A percentile compares a stretch with the other conserved stretches of the same genome.
Conservation (phyloP, 345 rosid species). For the Cardamine occulta region DNA sequence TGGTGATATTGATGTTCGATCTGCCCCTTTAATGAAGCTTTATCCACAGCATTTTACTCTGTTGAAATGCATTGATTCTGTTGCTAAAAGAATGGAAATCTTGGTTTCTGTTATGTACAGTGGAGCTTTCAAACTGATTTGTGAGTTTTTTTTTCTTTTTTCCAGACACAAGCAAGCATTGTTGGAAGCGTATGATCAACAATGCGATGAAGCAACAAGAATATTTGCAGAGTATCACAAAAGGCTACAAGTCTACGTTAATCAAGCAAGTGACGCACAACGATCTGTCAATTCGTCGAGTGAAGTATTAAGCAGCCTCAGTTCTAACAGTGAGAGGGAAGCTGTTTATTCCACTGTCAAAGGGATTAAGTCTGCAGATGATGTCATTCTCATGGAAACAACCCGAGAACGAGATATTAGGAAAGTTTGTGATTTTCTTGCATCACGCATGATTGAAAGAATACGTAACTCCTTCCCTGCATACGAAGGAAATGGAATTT, state of each 20-base stretch:
- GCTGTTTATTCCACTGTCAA: constrained; percentile 89
- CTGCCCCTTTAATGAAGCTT: background rate
- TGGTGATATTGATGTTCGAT: background rate
- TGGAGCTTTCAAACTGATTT: background rate
- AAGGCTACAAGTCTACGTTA: constrained; percentile 69
- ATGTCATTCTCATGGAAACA: constrained; percentile 87
- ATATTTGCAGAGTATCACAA: constrained; percentile 90
- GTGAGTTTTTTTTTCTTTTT: constrained; percentile 2
- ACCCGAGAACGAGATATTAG: constrained; percentile 71
- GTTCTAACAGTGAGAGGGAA: constrained; percentile 63
- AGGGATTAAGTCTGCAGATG: constrained; percentile 76
- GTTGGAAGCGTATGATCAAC: constrained; percentile 91
- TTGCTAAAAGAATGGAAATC: background rate
- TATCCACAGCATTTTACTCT: background rate
- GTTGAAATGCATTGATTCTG: background rate
- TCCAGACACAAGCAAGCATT: constrained; percentile 84
- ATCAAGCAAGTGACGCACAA: constrained; percentile 86
- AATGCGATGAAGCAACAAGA: constrained; percentile 89
- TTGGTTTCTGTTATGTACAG: constrained; percentile 1
- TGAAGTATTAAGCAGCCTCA: constrained; percentile 58
- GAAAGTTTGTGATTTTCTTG: constrained; percentile 87
- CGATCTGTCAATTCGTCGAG: constrained; percentile 58
- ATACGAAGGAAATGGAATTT: constrained; percentile 89
- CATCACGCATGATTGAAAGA: constrained; percentile 66
- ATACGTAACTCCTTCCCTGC: constrained; percentile 82